These are phyloP conservation scores for Marasmius fiardii DNA, from an alignment of 1,284 basidiomycete genomes.

Conservation along the genomic window DNA sequence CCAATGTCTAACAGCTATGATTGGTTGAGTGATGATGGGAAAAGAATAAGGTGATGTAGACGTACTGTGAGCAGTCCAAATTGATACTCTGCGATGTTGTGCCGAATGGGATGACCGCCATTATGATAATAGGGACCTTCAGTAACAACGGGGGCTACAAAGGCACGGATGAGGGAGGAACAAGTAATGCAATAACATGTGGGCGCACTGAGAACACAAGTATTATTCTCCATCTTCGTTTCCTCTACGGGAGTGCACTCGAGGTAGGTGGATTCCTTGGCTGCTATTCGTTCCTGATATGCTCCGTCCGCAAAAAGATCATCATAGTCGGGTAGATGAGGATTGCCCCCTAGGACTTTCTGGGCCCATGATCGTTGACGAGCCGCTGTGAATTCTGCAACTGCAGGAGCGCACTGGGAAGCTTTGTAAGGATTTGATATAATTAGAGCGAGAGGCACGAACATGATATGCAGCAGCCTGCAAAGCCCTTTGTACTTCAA, in stretches of 20 bases:
- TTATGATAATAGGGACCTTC: constrained; percentile 50
- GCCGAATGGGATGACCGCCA: constrained; percentile 42
- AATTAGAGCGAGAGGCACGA: constrained; percentile 13
- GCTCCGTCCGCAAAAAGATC: constrained; percentile 38
- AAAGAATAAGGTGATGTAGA: constrained; percentile 2
- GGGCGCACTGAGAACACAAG: constrained; percentile 35
- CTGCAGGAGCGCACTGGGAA: constrained; percentile 43
- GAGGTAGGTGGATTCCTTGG: constrained; percentile 31
- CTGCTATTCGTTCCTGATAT: constrained; percentile 19
- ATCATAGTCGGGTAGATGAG: constrained; percentile 37
- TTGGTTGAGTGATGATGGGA: neutral
- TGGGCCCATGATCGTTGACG: constrained; percentile 43
- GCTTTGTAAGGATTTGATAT: neutral
- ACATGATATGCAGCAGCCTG: constrained; percentile 49
- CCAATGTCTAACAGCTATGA: constrained; percentile 58
- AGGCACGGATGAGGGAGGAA: neutral
- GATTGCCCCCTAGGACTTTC: constrained; percentile 38
- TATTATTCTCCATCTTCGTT: constrained; percentile 45
- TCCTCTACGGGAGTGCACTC: constrained; percentile 40
- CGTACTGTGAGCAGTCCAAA: constrained; percentile 41
- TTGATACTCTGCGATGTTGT: constrained; percentile 48
- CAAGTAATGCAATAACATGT: neutral
- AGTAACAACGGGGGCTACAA: constrained; percentile 41
- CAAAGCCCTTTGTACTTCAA: constrained; percentile 40
- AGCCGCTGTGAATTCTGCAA: constrained; percentile 43